Base-by-base conservation (phyloP, 2,329 filamentous ascomycete species). In the Aurifilum marmelostoma region DNA sequence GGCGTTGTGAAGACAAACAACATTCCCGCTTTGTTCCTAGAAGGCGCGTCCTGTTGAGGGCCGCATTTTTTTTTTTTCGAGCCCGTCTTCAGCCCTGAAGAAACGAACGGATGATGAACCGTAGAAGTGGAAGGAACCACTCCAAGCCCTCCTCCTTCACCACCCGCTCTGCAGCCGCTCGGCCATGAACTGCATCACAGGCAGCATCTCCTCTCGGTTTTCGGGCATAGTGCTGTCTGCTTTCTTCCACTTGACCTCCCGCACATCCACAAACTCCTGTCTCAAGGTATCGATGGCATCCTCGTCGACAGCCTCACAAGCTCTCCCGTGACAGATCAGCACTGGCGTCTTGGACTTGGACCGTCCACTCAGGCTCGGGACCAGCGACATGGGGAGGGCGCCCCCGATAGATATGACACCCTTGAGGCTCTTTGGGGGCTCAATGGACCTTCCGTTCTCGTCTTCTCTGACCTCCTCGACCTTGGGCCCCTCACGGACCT, bases 161-260 rank as follows among this genome's bases (percentile, higher is more conserved):
- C 75, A 75, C 14, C 73, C 75, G 29, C 71, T 74, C 63, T 75
- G 74, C 73, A 96, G 78, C 75, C 90, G 85, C 64, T 90, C 85
- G 0, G 90, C 90, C 74, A 94, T 86, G 74, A 91, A 97, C 75
- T 91, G 88, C 93, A 97, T 97, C 70, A 97, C 86, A 0, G 94
- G 94, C 75, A 94, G 76, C 86, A 97, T 94, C 83, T 98, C 94
- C 14, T 97, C 93, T 66, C 91, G 85, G 76, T 85, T 91, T 60
- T 84, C 83, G n/a, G 94, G 93, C 94, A 97, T 97, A 1, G 86
- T 86, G 78, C 97, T 93, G 7, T 90, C 92, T 2, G 78, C 79
- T 76, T 90, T 88, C 75, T 85, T 87, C 88, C 92, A 96, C 75
- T 87, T 87, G 67, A 89, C 89, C 72, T 90, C 84, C 77, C 88